Evolutionary conservation across 352 stramenopile genomes (phyloP).

Genomic region (Phytophthora cactorum): DNA sequence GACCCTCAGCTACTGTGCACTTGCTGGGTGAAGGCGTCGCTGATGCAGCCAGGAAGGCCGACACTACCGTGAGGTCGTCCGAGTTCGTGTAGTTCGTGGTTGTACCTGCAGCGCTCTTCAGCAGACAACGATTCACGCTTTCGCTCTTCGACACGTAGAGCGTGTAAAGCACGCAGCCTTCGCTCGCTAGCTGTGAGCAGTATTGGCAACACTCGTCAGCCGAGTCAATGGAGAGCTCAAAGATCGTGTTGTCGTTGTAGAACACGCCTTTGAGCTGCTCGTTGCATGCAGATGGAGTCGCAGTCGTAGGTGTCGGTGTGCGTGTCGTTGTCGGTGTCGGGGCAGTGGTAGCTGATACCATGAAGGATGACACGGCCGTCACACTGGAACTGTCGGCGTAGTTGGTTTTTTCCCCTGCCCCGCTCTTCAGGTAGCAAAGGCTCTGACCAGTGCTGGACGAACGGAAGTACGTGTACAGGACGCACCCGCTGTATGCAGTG

Average conservation of each 20-base stretch:
- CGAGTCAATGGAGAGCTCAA: constrained; percentile 32
- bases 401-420: constrained; percentile 40
- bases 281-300: constrained; percentile 13
- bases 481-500: constrained; percentile 34
- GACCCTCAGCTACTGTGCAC: constrained; percentile 33
- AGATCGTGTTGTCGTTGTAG: constrained; percentile 35
- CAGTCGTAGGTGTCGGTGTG: constrained; percentile 18
- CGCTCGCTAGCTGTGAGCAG: constrained; percentile 22
- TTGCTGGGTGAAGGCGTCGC: constrained; percentile 16
- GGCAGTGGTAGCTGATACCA: constrained; percentile 8
- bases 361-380: constrained; percentile 31
- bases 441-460: constrained; percentile 31
- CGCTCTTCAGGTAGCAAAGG: constrained; percentile 41
- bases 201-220: constrained; percentile 32
- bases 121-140: constrained; percentile 26
- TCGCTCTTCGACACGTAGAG: constrained; percentile 33
- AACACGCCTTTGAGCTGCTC: constrained; percentile 28
- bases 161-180: constrained; percentile 34
- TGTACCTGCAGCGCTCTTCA: constrained; percentile 29
- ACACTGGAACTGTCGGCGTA: constrained; percentile 42
- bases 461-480: constrained; percentile 55
- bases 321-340: constrained; percentile 19
- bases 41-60: constrained; percentile 23
- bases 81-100: constrained; percentile 29
- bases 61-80: constrained; percentile 30